Conservation (phyloP, 2,329 filamentous ascomycete genomes). For the Lecanosticta acicola region DNA sequence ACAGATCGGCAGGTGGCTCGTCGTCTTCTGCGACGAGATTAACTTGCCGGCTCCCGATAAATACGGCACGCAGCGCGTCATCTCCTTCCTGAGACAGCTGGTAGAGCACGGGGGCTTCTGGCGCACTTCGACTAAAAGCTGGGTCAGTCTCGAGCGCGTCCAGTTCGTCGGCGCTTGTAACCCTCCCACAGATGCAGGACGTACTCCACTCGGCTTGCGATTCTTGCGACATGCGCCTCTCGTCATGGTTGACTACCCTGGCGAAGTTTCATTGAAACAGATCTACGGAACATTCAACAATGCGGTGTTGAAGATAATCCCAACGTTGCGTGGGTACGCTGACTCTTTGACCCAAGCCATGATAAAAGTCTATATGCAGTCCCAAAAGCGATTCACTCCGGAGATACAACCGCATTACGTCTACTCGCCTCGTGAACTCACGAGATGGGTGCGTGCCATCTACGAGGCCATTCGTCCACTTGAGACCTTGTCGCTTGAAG, state of each 20-base stretch:
- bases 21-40: slow-evolving; percentile 99
- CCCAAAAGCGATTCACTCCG: slow-evolving; percentile 88
- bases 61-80: slow-evolving; percentile 94
- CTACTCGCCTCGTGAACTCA: slow-evolving; percentile 97
- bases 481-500: slow-evolving; percentile 81
- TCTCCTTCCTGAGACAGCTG: slow-evolving; percentile 93
- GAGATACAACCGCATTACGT: slow-evolving; percentile 98
- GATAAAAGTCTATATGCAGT: slow-evolving; percentile 94
- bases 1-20: slow-evolving; percentile 95
- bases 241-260: slow-evolving; percentile 99
- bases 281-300: slow-evolving; percentile 99
- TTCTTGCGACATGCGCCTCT: slow-evolving; percentile 97
- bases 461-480: slow-evolving; percentile 95
- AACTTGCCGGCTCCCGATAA: slow-evolving; percentile 96
- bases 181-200: slow-evolving; percentile 91
- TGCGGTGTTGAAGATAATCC: slow-evolving; percentile 93
- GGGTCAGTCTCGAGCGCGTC: slow-evolving; percentile 95
- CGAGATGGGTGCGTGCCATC: slow-evolving; percentile 92
- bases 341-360: slow-evolving; percentile 93
- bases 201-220: slow-evolving; percentile 85
- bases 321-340: slow-evolving; percentile 87
- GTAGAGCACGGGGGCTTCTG: slow-evolving; percentile 99
- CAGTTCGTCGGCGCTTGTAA: slow-evolving; percentile 99
- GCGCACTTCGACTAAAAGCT: slow-evolving; percentile 93
- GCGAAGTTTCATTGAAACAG: slow-evolving; percentile 86